Evolutionary conservation across 163 green algal species (phyloP), one percentile per base, ranked within the genome.

Genomic region (Chloromonas sp.): DNA sequence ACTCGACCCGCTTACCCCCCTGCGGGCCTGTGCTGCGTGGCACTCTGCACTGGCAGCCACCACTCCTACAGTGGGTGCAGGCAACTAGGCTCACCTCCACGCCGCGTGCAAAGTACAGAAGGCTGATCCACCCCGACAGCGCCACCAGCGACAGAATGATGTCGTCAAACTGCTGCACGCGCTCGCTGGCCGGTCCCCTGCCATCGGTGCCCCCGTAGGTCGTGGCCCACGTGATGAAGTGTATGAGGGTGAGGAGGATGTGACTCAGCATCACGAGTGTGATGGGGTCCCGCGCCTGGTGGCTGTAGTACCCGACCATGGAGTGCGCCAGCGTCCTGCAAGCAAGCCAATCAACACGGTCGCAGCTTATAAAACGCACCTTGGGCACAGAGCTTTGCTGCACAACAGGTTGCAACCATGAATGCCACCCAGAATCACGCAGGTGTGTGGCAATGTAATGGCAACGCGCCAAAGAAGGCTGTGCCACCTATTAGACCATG

Each of bases 181-280:
- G 76, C 2, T 5, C 59, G n/a, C 66, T 84, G 77, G 61, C 11
- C 58, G 82, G 79, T 1, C 84, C 82, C 14, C 0, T 1, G 59
- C 84, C 84, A 61, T 83, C 71, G 3, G 85, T 61, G 5, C 87
- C 87, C 14, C 85, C 84, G 61, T 88, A 91, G 61, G 81, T 84
- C 60, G 76, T 79, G 66, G 90, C 84, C 88, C 88, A 93, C 13
- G 86, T 87, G 60, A 92, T 83, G 83, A 93, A 93, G 86, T 93
- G 90, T 36, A 91, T 84, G 2, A 89, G 60, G 8, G 88, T 91
- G 77, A 90, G 83, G 77, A 86, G 81, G 78, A 90, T 76, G 87
- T 93, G 89, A 74, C 89, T 82, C 70, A 87, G 70, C 88, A 90
- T 87, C n/a, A 93, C 61, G 61, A 93, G 88, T 14, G 90, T 87